Conservation (phyloP, 441 rosid genomes). For the Pelargonium myrrhifolium region DNA sequence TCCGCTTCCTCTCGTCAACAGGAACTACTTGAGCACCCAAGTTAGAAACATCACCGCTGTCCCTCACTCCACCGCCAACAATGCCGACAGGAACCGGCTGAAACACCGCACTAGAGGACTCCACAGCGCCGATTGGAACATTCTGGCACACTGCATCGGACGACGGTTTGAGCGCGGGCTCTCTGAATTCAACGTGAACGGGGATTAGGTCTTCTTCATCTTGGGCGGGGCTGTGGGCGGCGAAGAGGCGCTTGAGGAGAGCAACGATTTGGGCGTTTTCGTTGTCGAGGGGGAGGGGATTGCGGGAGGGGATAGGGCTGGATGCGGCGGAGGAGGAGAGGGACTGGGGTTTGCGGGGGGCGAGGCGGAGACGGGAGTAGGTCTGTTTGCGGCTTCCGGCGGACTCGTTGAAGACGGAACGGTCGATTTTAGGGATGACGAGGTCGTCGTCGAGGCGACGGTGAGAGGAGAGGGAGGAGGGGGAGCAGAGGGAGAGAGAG, state of each 20-base stretch:
- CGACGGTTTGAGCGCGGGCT: not conserved
- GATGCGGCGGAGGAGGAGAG: slow-evolving; percentile 7
- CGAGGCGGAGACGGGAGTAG: slow-evolving; percentile 73
- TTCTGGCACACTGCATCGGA: not conserved
- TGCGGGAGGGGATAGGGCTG: slow-evolving; percentile 9
- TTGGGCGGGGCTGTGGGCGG: slow-evolving; percentile 20
- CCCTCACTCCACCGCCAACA: not conserved
- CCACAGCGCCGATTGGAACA: not conserved
- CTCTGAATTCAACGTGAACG: slow-evolving; percentile 31
- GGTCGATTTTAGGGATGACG: slow-evolving; percentile 69
- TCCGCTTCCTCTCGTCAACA: slow-evolving; percentile 32
- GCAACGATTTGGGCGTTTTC: slow-evolving; percentile 43
- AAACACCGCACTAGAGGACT: not conserved
- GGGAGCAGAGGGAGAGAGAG: slow-evolving; percentile 43
- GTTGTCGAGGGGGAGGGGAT: slow-evolving; percentile 24
- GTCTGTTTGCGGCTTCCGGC: slow-evolving; percentile 92
- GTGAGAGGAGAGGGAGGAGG: slow-evolving; percentile 34
- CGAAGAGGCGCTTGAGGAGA: slow-evolving; percentile 54
- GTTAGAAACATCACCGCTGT: not conserved
- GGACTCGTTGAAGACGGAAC: slow-evolving; percentile 86
- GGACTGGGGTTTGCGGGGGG: slow-evolving; percentile 34
- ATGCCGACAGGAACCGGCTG: slow-evolving; percentile 22
- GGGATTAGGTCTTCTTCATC: slow-evolving; percentile 31
- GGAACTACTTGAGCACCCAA: not conserved
- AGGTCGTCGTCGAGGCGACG: slow-evolving; percentile 35